Evolutionary conservation across 192 early-diverging fungal species (phyloP), one percentile per base, ranked within the genome.

Genomic region (Backusella australiensis): DNA sequence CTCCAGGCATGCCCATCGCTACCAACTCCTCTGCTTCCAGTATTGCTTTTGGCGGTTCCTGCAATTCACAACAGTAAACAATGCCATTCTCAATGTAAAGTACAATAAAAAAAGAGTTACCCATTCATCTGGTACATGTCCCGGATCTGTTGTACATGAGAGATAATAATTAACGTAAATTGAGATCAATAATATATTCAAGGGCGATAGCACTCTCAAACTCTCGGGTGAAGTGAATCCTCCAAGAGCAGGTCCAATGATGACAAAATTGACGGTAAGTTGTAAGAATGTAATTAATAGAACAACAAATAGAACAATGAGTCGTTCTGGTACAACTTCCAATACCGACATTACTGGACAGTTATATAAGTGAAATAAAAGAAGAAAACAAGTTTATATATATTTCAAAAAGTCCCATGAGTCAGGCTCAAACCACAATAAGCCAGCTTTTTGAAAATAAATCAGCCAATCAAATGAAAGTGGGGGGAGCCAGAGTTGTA

Each of bases 81-180:
- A 9, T 42, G 9, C n/a, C 8, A 68, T 29, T 68, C 5, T 19
- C 26, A 14, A 5, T 44, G 42, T 44, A 44, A 17, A 44, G 1
- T 44, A 44, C 42, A 44, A 44, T 14, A 44, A 44, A 35, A 42
- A 4, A 17, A 67, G 3, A 53, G 44, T 68, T 73, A 80, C 86
- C 84, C 84, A 88, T 26, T 77, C 72, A 2, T 81, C 73, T 23
- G 95, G 93, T n/a, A 92, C 89, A 23, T 82, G 74, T 11, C 96
- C 96, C 0, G 96, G 95, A 65, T 90, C 80, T 26, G 91, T 93
- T 0, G 78, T 82, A 69, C 88, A 90, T 6, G 93, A 91, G 19
- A 94, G 84, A 66, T 89, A 93, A 81, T 96, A 98, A 83, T 97
- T 95, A 83, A 90, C 86, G 81, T 89, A 93, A 19, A 96, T 87